Base-by-base conservation (phyloP, 2,329 filamentous ascomycete genomes). In the Ophiostoma himal-ulmi region DNA sequence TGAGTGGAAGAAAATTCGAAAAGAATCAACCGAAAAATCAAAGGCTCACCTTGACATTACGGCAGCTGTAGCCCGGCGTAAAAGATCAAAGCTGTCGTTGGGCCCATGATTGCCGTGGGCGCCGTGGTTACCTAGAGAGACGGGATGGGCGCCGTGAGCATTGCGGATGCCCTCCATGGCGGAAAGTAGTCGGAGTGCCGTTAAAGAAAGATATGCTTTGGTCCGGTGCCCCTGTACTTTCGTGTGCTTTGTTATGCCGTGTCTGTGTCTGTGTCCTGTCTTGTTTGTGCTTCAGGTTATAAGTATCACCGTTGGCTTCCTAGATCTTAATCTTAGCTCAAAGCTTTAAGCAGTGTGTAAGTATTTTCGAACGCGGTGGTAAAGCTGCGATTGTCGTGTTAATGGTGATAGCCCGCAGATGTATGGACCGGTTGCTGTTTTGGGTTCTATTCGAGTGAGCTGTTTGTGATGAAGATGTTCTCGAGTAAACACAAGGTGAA, bases 61-160 rank as follows among this genome's bases (percentile, higher is more conserved):
- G 75, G 83, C 84, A 76, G 88, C 85, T n/a, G 86, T 88, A 73
- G 86, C 86, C 77, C 85, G 82, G 76, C 84, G 82, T 73, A 88
- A 78, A 74, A 88, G 80, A 78, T 88, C 86, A 75, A 84, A 86
- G 74, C 68, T 70, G 65, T 71, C 62, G 68, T 71, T 65, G 62
- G 57, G 68, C 30, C 37, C 70, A 20, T 70, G 64, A 10, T 65
- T 39, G 34, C 5, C 34, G 20, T 36, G 62, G 1, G 36, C 34
- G 36, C 37, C 70, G 22, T 70, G 64, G 7, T 65, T 39, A 30
- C 10, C 30, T 2, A 11, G 62, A 22, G 8, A 1, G 36, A 3
- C 52, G 52, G 52, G 52, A 57, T 22, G 57, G 57, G 77, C 76
- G 75, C 79, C 80, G 71, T 78, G 76, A 20, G 20, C 34, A 39